Evolutionary conservation across 2,329 filamentous ascomycete species (phyloP).

Genomic region (Paradendryphiella salina): DNA sequence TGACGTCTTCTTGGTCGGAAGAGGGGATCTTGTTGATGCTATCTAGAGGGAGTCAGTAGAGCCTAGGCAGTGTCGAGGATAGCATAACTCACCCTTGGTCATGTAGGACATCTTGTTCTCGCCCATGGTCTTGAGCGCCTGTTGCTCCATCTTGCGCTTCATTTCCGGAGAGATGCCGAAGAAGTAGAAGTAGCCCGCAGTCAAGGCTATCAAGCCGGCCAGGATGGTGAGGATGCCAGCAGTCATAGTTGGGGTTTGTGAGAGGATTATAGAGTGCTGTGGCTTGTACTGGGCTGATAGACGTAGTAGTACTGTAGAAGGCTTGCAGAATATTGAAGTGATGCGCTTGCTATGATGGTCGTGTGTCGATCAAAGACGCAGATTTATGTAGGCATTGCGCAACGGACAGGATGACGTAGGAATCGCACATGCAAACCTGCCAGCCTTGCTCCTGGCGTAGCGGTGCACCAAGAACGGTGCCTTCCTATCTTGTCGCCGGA

Average conservation of each 20-base stretch:
- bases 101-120: constrained; percentile 55
- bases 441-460: constrained; percentile 12
- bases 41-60: constrained; percentile 32
- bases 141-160: constrained; percentile 53
- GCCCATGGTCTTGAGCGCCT: constrained; percentile 56
- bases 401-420: constrained; percentile 26
- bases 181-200: constrained; percentile 51
- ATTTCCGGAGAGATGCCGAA: constrained; percentile 54
- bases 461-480: constrained; percentile 2
- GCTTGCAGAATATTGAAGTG: constrained; percentile 6
- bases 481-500: constrained; percentile 4
- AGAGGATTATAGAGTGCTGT: not conserved
- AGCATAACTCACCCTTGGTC: constrained; percentile 39
- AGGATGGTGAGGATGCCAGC: constrained; percentile 37
- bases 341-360: constrained; percentile 2
- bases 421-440: constrained; percentile 15
- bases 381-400: constrained; percentile 17
- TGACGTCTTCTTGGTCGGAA: constrained; percentile 46
- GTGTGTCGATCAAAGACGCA: constrained; percentile 8
- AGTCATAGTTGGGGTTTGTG: constrained; percentile 26
- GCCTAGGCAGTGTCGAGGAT: not conserved
- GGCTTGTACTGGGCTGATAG: constrained; percentile 3
- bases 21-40: constrained; percentile 47
- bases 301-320: constrained; percentile 4
- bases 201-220: constrained; percentile 35